These are phyloP conservation scores for Botryosphaeria dothidea DNA, from an alignment of 2,329 filamentous ascomycete genomes.

Conservation along the genomic window DNA sequence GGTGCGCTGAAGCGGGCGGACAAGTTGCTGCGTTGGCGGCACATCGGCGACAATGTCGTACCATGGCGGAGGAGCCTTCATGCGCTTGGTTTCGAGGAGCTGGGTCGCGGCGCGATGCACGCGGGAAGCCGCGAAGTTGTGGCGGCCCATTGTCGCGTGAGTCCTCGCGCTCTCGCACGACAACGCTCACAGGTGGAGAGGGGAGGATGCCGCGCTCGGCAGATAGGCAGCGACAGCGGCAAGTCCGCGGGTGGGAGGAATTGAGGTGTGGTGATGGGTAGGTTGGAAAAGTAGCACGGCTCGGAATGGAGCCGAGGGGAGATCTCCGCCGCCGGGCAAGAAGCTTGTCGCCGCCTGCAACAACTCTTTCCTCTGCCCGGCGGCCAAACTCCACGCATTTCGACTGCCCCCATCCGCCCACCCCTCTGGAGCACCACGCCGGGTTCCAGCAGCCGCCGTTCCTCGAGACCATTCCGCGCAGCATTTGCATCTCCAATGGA, in stretches of 20 bases:
- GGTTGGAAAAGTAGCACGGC: slow-evolving; percentile 9
- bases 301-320: not conserved
- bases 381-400: not conserved
- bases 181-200: not conserved
- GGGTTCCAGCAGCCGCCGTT: not conserved
- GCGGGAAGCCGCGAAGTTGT: slow-evolving; percentile 53
- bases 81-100: slow-evolving; percentile 42
- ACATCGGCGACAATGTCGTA: slow-evolving; percentile 57
- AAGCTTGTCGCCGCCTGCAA: not conserved
- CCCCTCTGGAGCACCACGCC: slow-evolving; percentile 2
- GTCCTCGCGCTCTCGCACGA: slow-evolving; percentile 20
- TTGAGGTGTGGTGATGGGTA: slow-evolving; percentile 27
- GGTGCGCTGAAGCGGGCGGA: slow-evolving; percentile 50
- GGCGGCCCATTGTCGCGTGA: slow-evolving; percentile 51
- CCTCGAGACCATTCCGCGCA: not conserved
- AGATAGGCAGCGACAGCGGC: not conserved
- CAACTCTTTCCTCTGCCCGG: not conserved
- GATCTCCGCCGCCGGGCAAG: not conserved
- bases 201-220: not conserved
- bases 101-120: slow-evolving; percentile 55
- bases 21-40: slow-evolving; percentile 61
- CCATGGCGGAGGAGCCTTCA: slow-evolving; percentile 56
- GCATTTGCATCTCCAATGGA: slow-evolving; percentile 8
- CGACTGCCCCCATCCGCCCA: not conserved
- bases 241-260: slow-evolving; percentile 25